Percentiles rank a stretch among this genome's conserved stretches.
Conservation (phyloP, 805 yeast genomes). For the Candida michaelii region DNA sequence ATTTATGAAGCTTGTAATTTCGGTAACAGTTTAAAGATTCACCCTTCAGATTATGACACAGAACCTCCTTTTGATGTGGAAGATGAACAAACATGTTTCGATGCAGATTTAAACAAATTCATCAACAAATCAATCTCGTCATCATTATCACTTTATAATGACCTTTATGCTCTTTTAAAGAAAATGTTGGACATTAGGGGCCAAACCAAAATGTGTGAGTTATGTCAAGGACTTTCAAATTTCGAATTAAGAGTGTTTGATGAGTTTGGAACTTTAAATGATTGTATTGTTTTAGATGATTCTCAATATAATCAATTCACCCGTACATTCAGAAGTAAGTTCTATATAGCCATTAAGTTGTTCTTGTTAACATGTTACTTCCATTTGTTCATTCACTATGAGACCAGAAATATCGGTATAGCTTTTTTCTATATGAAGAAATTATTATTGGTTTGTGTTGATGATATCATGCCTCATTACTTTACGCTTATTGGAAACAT, state of each 20-base stretch:
- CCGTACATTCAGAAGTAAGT: constrained; percentile 23
- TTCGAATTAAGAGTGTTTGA: constrained; percentile 34
- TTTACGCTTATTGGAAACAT: constrained; percentile 30
- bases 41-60: constrained; percentile 49
- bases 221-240: constrained; percentile 33
- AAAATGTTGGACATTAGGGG: constrained; percentile 41
- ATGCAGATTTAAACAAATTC: constrained; percentile 42
- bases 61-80: constrained; percentile 43
- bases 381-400: constrained; percentile 44
- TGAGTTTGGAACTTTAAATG: constrained; percentile 28
- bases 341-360: constrained; percentile 27
- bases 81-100: constrained; percentile 35
- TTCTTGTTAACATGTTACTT: constrained; percentile 40
- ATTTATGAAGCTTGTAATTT: constrained; percentile 42
- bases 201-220: constrained; percentile 34
- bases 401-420: constrained; percentile 29
- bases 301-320: constrained; percentile 9
- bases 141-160: constrained; percentile 27
- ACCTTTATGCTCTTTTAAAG: constrained; percentile 32
- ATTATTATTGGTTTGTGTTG: constrained; percentile 25
- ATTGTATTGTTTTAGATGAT: constrained; percentile 17
- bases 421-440: constrained; percentile 40
- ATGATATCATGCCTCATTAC: constrained; percentile 37
- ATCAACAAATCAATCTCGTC: constrained; percentile 32
- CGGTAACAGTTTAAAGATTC: constrained; percentile 48